These are phyloP conservation scores for Solanum commersonii DNA, from an alignment of 257 asterid genomes.

Conservation along the genomic window DNA sequence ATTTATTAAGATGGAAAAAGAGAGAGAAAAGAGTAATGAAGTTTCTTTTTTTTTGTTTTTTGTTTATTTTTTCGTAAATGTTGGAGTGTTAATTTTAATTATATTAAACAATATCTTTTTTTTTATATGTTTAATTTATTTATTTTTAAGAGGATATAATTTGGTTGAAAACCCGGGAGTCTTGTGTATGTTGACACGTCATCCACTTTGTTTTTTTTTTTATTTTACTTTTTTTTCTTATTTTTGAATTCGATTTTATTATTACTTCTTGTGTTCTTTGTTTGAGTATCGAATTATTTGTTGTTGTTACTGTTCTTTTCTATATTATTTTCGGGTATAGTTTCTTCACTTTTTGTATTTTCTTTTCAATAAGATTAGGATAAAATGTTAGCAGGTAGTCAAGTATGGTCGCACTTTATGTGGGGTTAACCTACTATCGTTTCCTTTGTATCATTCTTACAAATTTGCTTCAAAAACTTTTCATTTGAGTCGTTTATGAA, in stretches of 20 bases:
- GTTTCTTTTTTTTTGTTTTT: background rate
- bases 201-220: background rate
- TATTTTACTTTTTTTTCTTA: no score
- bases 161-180: background rate
- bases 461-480: background rate
- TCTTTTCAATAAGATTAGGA: background rate
- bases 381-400: background rate
- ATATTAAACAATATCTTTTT: no score
- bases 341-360: background rate
- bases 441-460: no score
- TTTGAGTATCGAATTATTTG: background rate
- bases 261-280: background rate
- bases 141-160: background rate
- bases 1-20: conserved; percentile 6
- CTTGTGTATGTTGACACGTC: background rate
- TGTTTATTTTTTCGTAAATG: background rate
- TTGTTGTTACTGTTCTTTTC: background rate
- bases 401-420: background rate
- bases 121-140: background rate
- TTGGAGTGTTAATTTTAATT: background rate
- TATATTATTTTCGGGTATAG: background rate
- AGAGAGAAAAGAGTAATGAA: background rate
- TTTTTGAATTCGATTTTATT: background rate
- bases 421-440: background rate
- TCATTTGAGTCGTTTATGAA: background rate